Conservation (phyloP, 1,284 basidiomycete genomes). For the Sphagnurus paluster region DNA sequence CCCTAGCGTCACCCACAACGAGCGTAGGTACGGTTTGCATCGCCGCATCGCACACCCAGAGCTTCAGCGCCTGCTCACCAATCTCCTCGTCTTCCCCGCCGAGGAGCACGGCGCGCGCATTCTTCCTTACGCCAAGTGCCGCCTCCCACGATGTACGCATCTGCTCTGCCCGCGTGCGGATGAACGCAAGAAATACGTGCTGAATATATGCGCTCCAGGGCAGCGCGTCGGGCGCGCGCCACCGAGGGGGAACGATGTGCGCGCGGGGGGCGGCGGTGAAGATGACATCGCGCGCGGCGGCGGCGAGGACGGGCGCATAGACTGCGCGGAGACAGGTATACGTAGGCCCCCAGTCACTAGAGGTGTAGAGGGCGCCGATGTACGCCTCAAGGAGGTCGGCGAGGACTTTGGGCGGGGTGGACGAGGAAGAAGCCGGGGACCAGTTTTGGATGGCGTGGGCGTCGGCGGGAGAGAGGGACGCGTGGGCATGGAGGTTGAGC, state of each 20-base stretch:
- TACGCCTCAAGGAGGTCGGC: conserved; percentile 34
- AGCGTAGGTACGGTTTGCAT: conserved; percentile 25
- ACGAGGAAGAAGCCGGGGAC: background rate
- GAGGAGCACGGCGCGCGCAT: background rate
- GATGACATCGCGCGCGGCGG: conserved; percentile 28
- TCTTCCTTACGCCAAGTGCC: background rate
- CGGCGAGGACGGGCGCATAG: conserved; percentile 26
- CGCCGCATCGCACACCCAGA: conserved; percentile 30
- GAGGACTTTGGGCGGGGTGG: conserved; percentile 29
- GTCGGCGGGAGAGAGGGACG: conserved; percentile 17
- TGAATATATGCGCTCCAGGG: conserved; percentile 10
- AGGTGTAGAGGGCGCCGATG: conserved; percentile 32
- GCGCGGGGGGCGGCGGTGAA: conserved; percentile 1
- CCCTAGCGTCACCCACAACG: conserved; percentile 17
- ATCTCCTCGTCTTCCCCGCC: conserved; percentile 22
- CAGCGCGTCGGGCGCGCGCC: conserved; percentile 8
- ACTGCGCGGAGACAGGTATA: conserved; percentile 3
- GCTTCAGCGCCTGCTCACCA: conserved; percentile 28
- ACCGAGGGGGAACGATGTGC: conserved; percentile 8
- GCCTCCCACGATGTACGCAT: background rate
- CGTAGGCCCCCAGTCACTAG: background rate
- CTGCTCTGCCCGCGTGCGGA: conserved; percentile 9
- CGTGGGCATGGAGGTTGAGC: conserved; percentile 25
- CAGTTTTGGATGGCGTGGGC: background rate
- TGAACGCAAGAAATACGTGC: conserved; percentile 15